These are phyloP conservation scores for Monilinia fructicola DNA, from an alignment of 2,329 filamentous ascomycete species.

Conservation along the genomic window DNA sequence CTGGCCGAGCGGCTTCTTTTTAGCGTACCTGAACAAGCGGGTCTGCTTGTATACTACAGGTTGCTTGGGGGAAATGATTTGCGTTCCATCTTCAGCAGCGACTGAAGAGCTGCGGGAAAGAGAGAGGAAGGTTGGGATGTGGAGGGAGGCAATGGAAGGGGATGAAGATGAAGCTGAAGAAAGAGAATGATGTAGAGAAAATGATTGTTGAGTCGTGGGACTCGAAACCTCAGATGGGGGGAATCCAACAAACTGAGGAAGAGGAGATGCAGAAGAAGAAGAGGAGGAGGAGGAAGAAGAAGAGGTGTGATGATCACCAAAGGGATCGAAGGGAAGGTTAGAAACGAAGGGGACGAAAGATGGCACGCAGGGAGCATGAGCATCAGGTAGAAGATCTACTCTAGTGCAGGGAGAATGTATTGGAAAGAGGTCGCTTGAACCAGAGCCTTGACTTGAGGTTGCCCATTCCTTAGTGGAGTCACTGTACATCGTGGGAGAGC, in stretches of 20 bases:
- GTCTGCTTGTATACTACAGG: conserved; percentile 3
- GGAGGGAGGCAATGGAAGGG: not conserved
- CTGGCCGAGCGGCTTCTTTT: not conserved
- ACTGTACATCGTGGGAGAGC: conserved; percentile 10
- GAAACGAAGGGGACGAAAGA: not conserved
- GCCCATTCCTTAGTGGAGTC: conserved; percentile 7
- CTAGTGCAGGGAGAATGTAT: conserved; percentile 1
- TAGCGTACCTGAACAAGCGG: not conserved
- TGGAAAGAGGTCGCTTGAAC: not conserved
- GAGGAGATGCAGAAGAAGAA: not conserved
- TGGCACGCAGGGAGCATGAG: not conserved
- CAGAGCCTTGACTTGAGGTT: not conserved
- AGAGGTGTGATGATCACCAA: not conserved
- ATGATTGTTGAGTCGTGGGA: not conserved
- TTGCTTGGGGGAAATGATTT: not conserved
- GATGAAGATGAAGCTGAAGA: not conserved
- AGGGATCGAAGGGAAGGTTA: not conserved
- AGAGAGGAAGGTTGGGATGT: not conserved
- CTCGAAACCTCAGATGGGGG: not conserved
- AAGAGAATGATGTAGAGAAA: not conserved
- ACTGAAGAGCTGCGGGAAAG: not conserved
- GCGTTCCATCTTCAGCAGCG: conserved; percentile 3
- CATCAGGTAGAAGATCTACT: conserved; percentile 1
- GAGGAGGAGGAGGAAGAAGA: not conserved
- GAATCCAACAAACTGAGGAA: not conserved